Base-by-base conservation (phyloP, 1,284 basidiomycete species). In the Pholiota adiposa region DNA sequence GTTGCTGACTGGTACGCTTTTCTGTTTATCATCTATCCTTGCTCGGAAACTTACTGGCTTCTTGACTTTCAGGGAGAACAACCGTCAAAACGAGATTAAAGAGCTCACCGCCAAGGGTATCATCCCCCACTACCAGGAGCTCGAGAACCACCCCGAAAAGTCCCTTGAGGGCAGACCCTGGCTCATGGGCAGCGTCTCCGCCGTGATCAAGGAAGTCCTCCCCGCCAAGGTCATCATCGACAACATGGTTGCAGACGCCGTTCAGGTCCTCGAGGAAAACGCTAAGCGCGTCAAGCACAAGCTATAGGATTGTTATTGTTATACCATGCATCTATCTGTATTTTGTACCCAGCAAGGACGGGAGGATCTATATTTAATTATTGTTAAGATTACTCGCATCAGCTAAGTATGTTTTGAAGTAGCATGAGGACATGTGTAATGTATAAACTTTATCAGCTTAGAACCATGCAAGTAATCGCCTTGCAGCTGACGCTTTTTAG, bases 161-260 rank as follows among this genome's bases (percentile, higher is more conserved):
- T 86, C 83, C 2, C 65, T 75, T 16, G 66, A 73, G 58, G 73
- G 73, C 21, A 63, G 74, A 62, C 73, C 84, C 41, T 94, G 89
- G 87, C 79, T 94, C 49, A 93, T 94, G 77, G 93, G 93, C 38
- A 83, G 85, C 54, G 92, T 94, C 16, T 83, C 91, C 2, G 88
- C 90, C 7, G 77, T 93, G 52, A 90, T 90, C 61, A 68, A 89
- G 63, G 89, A 94, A 2, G 74, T 95, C 40, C 78, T 86, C 18
- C 91, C 93, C 1, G 94, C 93, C 2, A 84, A 92, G 75, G 77
- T 81, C 54, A 96, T 96, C 67, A 82, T 96, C 43, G 91, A 94
- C 25, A 82, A 83, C 61, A 95, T 96, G 92, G 83, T 93, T 3
- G 74, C 79, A 14, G 84, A 89, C 3, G 92, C 90, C n/a, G 83